Percentiles rank a stretch among this genome's conserved stretches.
These are phyloP conservation scores for Trichophyton benhamiae DNA, from an alignment of 2,329 filamentous ascomycete genomes.

Conservation along the genomic window DNA sequence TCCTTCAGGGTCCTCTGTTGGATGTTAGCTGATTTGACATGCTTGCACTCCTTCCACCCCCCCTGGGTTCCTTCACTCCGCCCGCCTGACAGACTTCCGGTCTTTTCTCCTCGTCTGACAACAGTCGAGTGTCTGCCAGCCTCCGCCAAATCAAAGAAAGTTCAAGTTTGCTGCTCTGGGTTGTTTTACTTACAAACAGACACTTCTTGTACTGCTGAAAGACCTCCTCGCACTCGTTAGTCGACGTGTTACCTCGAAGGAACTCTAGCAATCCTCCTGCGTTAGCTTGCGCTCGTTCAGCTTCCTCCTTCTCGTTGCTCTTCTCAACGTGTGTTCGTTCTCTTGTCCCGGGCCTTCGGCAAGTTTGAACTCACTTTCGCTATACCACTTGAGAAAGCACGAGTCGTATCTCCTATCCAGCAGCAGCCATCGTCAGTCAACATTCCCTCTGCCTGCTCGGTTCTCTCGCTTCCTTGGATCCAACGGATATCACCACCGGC, in stretches of 20 bases:
- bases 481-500: too few relatives aligned
- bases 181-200: constrained; percentile 50
- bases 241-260: constrained; percentile 67
- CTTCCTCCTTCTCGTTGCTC: background rate
- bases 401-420: constrained; percentile 71
- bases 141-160: background rate
- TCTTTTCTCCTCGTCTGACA: background rate
- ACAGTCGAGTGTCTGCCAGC: background rate
- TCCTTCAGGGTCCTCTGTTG: constrained; percentile 80
- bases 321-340: background rate
- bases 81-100: too few relatives aligned
- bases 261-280: constrained; percentile 53
- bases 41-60: background rate
- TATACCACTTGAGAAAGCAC: constrained; percentile 99
- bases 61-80: background rate
- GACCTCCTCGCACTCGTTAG: constrained; percentile 72
- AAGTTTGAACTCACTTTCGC: constrained; percentile 60
- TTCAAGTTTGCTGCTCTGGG: background rate
- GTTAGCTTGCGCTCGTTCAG: constrained; percentile 7
- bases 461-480: background rate
- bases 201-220: constrained; percentile 86
- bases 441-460: too few relatives aligned
- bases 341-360: background rate
- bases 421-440: constrained; percentile 7
- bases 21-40: constrained; percentile 28